These are phyloP conservation scores for Calocybe gangraenosa DNA, from an alignment of 768 basidiomycete genomes.

Conservation along the genomic window DNA sequence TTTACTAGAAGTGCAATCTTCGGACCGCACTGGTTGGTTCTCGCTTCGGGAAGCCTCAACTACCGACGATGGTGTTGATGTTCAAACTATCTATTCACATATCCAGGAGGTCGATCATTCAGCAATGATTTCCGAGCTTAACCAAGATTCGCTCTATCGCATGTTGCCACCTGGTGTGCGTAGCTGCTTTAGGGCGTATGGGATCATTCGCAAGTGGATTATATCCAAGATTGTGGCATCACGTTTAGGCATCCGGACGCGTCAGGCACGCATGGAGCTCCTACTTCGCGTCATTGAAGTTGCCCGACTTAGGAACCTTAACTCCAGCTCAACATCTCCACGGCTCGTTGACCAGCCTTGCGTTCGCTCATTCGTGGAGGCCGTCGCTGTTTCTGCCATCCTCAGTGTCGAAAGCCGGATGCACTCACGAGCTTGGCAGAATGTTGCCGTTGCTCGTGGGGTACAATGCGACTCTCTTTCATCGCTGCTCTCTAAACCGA, in stretches of 20 bases:
- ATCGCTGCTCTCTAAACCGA: slow-evolving; percentile 51
- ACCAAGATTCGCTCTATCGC: slow-evolving; percentile 68
- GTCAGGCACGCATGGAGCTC: slow-evolving; percentile 72
- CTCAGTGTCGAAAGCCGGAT: slow-evolving; percentile 77
- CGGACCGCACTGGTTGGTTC: slow-evolving; percentile 82
- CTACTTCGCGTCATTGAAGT: slow-evolving; percentile 72
- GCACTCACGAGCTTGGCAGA: slow-evolving; percentile 76
- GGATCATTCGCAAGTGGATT: slow-evolving; percentile 76
- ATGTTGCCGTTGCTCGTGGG: slow-evolving; percentile 60
- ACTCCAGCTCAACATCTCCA: slow-evolving; percentile 26
- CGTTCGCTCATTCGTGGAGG: slow-evolving; percentile 77
- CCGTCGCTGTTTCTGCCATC: slow-evolving; percentile 69
- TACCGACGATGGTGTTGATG: slow-evolving; percentile 62
- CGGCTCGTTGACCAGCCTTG: slow-evolving; percentile 55
- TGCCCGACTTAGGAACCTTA: slow-evolving; percentile 57
- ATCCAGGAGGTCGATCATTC: slow-evolving; percentile 73
- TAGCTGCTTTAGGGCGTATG: slow-evolving; percentile 72
- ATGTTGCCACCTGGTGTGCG: slow-evolving; percentile 72
- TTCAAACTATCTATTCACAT: slow-evolving; percentile 75
- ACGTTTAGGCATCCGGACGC: slow-evolving; percentile 54
- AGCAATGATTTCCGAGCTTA: slow-evolving; percentile 62
- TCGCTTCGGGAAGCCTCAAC: slow-evolving; percentile 47
- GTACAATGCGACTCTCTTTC: slow-evolving; percentile 57
- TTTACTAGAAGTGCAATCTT: slow-evolving; percentile 74
- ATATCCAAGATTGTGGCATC: slow-evolving; percentile 65